Percentiles rank a stretch among this genome's conserved stretches.
These are phyloP conservation scores for Fistulinella cinereoalba DNA, from an alignment of 1,284 basidiomycete genomes.

Conservation along the genomic window DNA sequence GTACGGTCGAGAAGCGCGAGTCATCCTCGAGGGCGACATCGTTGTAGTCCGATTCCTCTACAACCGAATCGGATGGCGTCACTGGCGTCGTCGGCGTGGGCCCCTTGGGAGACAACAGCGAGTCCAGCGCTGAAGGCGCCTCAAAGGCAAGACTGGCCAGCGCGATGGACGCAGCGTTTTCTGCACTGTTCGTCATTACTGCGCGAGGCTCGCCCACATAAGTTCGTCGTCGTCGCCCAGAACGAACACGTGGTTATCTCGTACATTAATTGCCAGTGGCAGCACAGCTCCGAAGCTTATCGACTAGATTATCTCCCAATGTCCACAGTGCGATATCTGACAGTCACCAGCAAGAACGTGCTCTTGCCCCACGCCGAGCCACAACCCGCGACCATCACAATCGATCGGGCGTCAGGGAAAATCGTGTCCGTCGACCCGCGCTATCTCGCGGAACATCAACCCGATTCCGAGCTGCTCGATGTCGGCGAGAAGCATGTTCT, in stretches of 20 bases:
- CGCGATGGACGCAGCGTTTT: conserved; percentile 10
- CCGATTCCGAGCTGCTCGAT: conserved; percentile 53
- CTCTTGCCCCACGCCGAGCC: conserved; percentile 55
- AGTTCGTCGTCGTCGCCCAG: conserved; percentile 3
- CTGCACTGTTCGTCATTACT: conserved; percentile 19
- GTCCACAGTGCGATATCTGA: conserved; percentile 19
- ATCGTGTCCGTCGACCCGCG: conserved; percentile 54
- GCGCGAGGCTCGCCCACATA: not conserved
- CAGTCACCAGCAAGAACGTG: conserved; percentile 52
- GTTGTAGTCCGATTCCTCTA: conserved; percentile 57
- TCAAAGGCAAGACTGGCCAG: conserved; percentile 10
- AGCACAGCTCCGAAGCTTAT: not conserved
- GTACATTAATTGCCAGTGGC: no score
- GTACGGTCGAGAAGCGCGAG: conserved; percentile 52
- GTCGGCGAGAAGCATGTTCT: conserved; percentile 65
- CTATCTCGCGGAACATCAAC: conserved; percentile 30
- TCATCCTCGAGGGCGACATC: conserved; percentile 64
- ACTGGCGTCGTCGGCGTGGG: conserved; percentile 14
- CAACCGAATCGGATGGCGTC: conserved; percentile 41
- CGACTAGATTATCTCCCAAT: conserved; percentile 12
- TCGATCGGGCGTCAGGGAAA: conserved; percentile 62
- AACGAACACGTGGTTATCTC: not conserved
- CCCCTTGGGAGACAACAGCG: conserved; percentile 42
- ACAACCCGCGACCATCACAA: conserved; percentile 68
- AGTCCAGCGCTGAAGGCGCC: conserved; percentile 36